Evolutionary conservation across 768 basidiomycete species (phyloP).

Genomic region (Naganishia randhawae): DNA sequence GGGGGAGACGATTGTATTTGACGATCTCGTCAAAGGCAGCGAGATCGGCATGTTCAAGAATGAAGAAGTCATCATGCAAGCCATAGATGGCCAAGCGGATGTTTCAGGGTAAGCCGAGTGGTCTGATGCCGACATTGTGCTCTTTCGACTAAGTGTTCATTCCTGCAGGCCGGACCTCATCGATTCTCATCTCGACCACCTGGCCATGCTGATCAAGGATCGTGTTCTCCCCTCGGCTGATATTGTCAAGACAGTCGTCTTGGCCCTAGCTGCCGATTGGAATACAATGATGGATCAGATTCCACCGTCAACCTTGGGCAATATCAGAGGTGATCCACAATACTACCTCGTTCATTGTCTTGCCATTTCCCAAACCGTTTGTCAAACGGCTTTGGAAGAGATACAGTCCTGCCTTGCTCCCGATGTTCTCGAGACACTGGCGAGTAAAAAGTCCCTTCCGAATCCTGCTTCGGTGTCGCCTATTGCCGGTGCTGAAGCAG

Average conservation of each 20-base stretch:
- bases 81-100: conserved; percentile 54
- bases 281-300: conserved; percentile 51
- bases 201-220: conserved; percentile 62
- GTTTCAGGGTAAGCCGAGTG: conserved; percentile 21
- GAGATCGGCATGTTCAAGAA: conserved; percentile 66
- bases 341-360: conserved; percentile 13
- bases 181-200: conserved; percentile 53
- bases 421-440: background rate
- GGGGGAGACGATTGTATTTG: conserved; percentile 24
- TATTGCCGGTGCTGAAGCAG: background rate
- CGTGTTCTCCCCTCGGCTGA: conserved; percentile 70
- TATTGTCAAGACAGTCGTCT: conserved; percentile 68
- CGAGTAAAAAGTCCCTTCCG: background rate
- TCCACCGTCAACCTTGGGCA: background rate
- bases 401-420: conserved; percentile 13
- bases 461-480: background rate
- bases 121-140: conserved; percentile 6
- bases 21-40: conserved; percentile 37
- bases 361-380: conserved; percentile 16
- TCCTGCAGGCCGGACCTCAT: conserved; percentile 8
- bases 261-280: conserved; percentile 79
- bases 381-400: conserved; percentile 16
- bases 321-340: background rate
- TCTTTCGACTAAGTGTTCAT: conserved; percentile 18
- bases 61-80: conserved; percentile 71